Conservation (phyloP, 805 yeast species). For the Monosporozyma siamensis region DNA sequence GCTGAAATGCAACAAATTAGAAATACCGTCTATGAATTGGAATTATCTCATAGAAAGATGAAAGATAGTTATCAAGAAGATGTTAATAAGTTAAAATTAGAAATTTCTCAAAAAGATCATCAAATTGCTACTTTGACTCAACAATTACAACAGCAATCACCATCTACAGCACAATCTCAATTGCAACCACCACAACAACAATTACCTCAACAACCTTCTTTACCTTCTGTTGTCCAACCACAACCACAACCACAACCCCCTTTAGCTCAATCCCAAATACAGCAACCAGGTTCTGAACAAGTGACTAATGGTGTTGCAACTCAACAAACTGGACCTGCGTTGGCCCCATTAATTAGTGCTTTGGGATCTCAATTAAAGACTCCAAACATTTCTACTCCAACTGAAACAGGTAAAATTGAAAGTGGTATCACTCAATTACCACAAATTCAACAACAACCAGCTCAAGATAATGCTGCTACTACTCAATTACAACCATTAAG, state of each 20-base stretch:
- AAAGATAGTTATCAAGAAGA: conserved; percentile 95
- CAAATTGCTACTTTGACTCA: conserved; percentile 37
- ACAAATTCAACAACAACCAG: background rate
- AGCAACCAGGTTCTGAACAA: background rate
- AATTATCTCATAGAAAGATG: conserved; percentile 87
- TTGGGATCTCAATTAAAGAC: conserved; percentile 10
- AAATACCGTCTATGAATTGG: conserved; percentile 88
- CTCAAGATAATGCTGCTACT: background rate
- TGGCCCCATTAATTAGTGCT: conserved; percentile 13
- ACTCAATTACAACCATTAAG: conserved; percentile 1
- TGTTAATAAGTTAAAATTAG: conserved; percentile 73
- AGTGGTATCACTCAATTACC: background rate
- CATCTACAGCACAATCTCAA: conserved; percentile 15
- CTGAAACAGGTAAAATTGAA: background rate
- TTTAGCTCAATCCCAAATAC: conserved; percentile 11
- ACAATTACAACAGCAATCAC: conserved; percentile 25
- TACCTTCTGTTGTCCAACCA: background rate
- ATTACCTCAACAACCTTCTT: conserved; percentile 1
- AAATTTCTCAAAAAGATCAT: conserved; percentile 73
- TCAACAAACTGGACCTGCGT: conserved; percentile 10
- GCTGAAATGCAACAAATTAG: conserved; percentile 90
- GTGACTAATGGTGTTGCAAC: background rate
- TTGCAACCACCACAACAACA: conserved; percentile 15
- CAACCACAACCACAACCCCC: conserved; percentile 10
- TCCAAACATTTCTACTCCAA: background rate